Conservation (phyloP, 768 basidiomycete species). For the Tulasnella sp. region DNA sequence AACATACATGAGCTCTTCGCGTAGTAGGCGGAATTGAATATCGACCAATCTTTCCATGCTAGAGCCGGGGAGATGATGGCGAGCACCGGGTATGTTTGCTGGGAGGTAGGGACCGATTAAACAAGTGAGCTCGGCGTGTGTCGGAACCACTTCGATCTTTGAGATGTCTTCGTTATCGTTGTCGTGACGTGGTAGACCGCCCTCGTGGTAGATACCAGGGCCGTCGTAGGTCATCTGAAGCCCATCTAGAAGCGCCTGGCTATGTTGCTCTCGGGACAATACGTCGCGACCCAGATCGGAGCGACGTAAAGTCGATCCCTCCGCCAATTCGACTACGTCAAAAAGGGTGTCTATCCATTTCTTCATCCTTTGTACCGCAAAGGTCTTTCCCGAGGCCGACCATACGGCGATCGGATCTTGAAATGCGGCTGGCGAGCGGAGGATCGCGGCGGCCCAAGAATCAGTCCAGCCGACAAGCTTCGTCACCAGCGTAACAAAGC, state of each 20-base stretch:
- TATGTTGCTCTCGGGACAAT: neutral
- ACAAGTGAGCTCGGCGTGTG: conserved; percentile 49
- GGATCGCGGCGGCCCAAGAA: conserved; percentile 37
- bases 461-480: conserved; percentile 36
- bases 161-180: conserved; percentile 49
- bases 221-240: conserved; percentile 38
- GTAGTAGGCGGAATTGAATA: conserved; percentile 59
- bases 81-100: conserved; percentile 44
- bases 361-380: conserved; percentile 28
- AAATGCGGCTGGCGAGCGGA: conserved; percentile 31
- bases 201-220: conserved; percentile 39
- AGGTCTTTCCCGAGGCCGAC: conserved; percentile 26
- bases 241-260: conserved; percentile 31
- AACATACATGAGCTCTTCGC: conserved; percentile 56
- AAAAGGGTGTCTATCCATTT: conserved; percentile 25
- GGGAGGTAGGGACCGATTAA: conserved; percentile 46
- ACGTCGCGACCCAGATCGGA: conserved; percentile 17
- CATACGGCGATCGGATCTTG: conserved; percentile 28
- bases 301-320: conserved; percentile 13
- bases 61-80: conserved; percentile 44
- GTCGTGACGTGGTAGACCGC: conserved; percentile 48
- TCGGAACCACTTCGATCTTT: conserved; percentile 58
- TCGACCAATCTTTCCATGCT: conserved; percentile 60
- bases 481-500: conserved; percentile 31
- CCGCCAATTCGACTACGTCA: conserved; percentile 42